A percentile compares a stretch with the other conserved stretches of the same genome.
Evolutionary conservation across 371 early-diverging fungal species (phyloP).

Genomic region (Mortierella sp.): DNA sequence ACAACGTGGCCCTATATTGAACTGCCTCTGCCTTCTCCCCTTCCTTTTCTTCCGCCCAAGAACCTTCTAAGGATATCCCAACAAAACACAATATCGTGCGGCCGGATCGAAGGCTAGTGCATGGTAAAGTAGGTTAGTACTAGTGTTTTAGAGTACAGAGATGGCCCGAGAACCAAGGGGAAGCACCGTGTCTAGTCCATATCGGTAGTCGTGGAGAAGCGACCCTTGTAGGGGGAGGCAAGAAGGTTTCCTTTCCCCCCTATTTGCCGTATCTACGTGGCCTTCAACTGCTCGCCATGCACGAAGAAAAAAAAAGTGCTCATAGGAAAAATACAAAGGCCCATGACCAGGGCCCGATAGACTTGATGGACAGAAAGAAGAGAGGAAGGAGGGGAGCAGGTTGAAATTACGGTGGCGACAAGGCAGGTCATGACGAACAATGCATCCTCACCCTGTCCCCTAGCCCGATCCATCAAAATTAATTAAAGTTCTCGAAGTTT

Average conservation of each 20-base stretch:
- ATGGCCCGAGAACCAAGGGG: background rate
- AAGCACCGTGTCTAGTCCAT: background rate
- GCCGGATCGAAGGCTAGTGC: background rate
- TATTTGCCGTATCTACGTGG: background rate
- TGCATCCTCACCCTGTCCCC: background rate
- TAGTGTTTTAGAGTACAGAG: background rate
- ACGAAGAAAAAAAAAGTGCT: background rate
- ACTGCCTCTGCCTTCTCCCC: too few species aligned
- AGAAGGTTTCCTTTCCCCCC: background rate
- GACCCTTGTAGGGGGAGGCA: background rate
- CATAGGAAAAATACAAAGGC: background rate
- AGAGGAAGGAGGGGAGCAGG: too few species aligned
- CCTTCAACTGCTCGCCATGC: background rate
- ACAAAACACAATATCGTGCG: background rate
- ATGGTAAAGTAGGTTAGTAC: background rate
- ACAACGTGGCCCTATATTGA: background rate
- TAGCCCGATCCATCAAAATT: background rate
- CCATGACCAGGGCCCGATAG: background rate
- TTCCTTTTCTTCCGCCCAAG: background rate
- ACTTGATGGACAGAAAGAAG: too few species aligned
- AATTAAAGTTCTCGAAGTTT: background rate
- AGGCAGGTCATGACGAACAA: background rate
- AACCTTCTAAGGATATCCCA: background rate
- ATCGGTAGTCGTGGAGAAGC: background rate
- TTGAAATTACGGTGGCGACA: slow-evolving; percentile 1